A percentile compares a stretch with the other conserved stretches of the same genome.
Conservation (phyloP, 768 basidiomycete species). For the Chlorophyllum brunneum region DNA sequence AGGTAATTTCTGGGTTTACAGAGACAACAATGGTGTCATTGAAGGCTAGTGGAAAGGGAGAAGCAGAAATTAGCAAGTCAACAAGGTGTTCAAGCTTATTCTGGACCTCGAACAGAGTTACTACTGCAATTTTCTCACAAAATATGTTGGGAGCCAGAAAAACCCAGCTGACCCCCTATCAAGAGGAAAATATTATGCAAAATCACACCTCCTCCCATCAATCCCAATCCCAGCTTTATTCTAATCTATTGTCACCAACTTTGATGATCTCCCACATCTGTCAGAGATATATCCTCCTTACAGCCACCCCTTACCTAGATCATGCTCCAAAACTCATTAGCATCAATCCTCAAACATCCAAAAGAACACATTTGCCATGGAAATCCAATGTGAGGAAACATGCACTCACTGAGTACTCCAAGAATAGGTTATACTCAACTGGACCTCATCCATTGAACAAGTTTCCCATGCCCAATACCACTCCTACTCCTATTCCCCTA, state of each 20-base stretch:
- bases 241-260: slow-evolving; percentile 21
- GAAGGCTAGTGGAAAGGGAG: slow-evolving; percentile 32
- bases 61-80: slow-evolving; percentile 26
- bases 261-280: background rate
- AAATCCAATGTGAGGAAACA: too few species aligned
- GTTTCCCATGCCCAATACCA: slow-evolving; percentile 17
- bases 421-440: background rate
- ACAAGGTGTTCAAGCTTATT: slow-evolving; percentile 23
- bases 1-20: slow-evolving; percentile 18
- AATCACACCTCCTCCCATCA: slow-evolving; percentile 24
- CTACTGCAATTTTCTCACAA: slow-evolving; percentile 19
- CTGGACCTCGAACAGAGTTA: background rate
- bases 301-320: background rate
- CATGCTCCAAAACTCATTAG: background rate
- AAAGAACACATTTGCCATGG: too few species aligned
- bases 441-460: background rate
- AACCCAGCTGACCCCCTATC: slow-evolving; percentile 40
- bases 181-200: slow-evolving; percentile 23
- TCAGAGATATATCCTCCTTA: background rate
- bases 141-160: slow-evolving; percentile 27
- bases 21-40: slow-evolving; percentile 32
- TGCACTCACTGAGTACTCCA: too few species aligned
- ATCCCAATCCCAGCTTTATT: slow-evolving; percentile 25
- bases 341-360: background rate
- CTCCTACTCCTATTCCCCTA: slow-evolving; percentile 26